Evolutionary conservation across 169 alveolate species (phyloP), one percentile per base, ranked within the genome.

Genomic region (Plasmodium ovale): DNA sequence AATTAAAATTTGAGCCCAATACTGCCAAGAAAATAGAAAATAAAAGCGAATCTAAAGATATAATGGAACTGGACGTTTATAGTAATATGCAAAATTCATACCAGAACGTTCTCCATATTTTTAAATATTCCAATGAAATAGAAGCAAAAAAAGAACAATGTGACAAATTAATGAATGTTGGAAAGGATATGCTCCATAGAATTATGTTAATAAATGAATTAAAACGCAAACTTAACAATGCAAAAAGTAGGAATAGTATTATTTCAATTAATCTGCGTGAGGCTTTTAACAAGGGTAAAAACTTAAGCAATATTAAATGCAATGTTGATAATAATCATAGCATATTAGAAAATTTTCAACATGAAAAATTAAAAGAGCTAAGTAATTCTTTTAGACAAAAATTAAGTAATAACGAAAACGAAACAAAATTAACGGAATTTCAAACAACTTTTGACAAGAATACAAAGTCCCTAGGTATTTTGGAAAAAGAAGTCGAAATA

Each of bases 1-100:
- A 35, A 65, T 65, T 65, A 25, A n/a, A n/a, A 65, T 65, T 65
- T 65, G 39, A 65, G 21, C 59, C 73, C 4, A 19, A 14, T 25
- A 1, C 1, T 14, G 44, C 25, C 12, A 33, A 25, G 29, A 60
- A 27, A 60, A 14, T 60, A 60, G 71, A 60, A 60, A 60, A 23
- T 33, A 44, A 2, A 60, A 19, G 29, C 12, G 25, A 23, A 0
- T 19, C 12, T 25, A 44, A 19, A 60, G 29, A 60, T 1, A 16
- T 0, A 60, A 60, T 25, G 23, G 1, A 60, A 60, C 29, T 60
- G 12, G 71, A 60, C 16, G 2, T 60, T 10, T 35, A 60, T 33
- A 33, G 29, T 12, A 27, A 60, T 27, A 33, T 60, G 16, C 71
- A 27, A 60, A 44, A 27, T 35, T 37, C 71, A 7, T 27, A 60